Percentiles rank a stretch among this genome's conserved stretches.
phyloP scores from a whole-genome alignment of 2,329 filamentous ascomycete species.

The Pyrenophora graminea region DNA sequence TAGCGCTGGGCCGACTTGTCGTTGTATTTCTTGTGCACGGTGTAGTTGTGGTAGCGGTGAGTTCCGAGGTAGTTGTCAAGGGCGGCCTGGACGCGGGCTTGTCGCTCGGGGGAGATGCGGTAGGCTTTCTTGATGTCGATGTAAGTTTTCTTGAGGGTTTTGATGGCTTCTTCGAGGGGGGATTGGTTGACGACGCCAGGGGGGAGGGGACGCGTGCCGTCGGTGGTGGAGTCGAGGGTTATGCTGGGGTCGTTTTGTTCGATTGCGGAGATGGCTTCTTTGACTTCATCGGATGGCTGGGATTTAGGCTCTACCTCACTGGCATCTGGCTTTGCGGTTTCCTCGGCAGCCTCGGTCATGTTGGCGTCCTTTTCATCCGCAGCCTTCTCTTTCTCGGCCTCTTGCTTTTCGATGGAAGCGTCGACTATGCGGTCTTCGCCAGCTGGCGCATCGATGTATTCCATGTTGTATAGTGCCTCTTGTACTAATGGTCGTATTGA shows the following conservation, averaged over 20 bases:
- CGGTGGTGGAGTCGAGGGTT: slow-evolving; percentile 33
- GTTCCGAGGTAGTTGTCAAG: slow-evolving; percentile 81
- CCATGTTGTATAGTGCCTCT: slow-evolving; percentile 59
- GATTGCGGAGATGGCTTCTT: slow-evolving; percentile 30
- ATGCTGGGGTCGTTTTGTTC: slow-evolving; percentile 32
- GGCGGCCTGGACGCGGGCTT: slow-evolving; percentile 74
- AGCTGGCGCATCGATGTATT: slow-evolving; percentile 32
- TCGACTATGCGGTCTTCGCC: slow-evolving; percentile 43
- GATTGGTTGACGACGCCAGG: slow-evolving; percentile 34
- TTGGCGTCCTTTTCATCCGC: neutral
- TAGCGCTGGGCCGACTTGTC: slow-evolving; percentile 86
- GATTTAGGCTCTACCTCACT: slow-evolving; percentile 12
- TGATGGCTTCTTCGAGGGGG: slow-evolving; percentile 51
- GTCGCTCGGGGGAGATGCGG: slow-evolving; percentile 72
- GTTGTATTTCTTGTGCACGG: slow-evolving; percentile 78
- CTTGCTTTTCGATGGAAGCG: slow-evolving; percentile 26
- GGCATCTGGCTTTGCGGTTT: slow-evolving; percentile 12
- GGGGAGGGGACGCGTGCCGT: slow-evolving; percentile 36
- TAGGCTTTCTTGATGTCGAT: slow-evolving; percentile 82
- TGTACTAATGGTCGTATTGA: slow-evolving; percentile 66
- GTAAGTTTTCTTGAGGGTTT: slow-evolving; percentile 75
- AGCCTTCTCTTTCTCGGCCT: slow-evolving; percentile 11
- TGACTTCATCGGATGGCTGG: slow-evolving; percentile 22
- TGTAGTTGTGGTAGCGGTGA: slow-evolving; percentile 96
- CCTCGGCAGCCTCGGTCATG: slow-evolving; percentile 12